Percentiles rank a stretch among this genome's conserved stretches.
phyloP scores from a whole-genome alignment of 192 early-diverging fungal species.

The Chytriomyces hyalinus region DNA sequence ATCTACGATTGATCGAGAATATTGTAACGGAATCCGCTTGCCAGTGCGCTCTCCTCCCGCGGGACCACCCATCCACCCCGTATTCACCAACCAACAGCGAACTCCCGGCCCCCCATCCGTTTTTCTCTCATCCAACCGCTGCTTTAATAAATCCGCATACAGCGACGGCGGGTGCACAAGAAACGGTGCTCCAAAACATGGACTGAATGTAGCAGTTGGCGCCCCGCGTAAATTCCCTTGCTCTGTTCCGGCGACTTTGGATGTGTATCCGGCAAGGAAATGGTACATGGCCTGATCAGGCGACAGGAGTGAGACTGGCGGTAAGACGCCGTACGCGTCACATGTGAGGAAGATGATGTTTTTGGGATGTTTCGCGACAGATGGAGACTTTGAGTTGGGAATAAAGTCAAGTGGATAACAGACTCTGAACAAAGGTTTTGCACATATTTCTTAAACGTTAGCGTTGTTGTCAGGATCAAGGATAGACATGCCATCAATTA shows the following conservation, averaged over 20 bases:
- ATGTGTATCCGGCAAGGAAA: conserved; percentile 90
- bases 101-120: conserved; percentile 51
- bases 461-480: neutral
- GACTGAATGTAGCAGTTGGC: conserved; percentile 82
- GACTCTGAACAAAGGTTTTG: conserved; percentile 53
- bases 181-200: conserved; percentile 92
- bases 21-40: conserved; percentile 85
- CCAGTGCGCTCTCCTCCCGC: conserved; percentile 66
- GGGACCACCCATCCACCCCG: conserved; percentile 88
- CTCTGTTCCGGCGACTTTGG: conserved; percentile 65
- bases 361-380: conserved; percentile 81
- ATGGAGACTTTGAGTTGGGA: conserved; percentile 85
- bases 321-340: conserved; percentile 91
- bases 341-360: conserved; percentile 93
- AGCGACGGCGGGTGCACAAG: conserved; percentile 86
- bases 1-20: conserved; percentile 91
- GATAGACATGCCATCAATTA: neutral
- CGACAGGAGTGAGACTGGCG: conserved; percentile 79
- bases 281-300: conserved; percentile 89
- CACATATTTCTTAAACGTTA: no score
- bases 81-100: conserved; percentile 87
- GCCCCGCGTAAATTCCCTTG: conserved; percentile 71
- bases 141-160: conserved; percentile 88
- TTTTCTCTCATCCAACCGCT: conserved; percentile 70
- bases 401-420: conserved; percentile 90